These are phyloP conservation scores for Penicillium sp. DNA, from an alignment of 2,329 filamentous ascomycete species.

Conservation along the genomic window DNA sequence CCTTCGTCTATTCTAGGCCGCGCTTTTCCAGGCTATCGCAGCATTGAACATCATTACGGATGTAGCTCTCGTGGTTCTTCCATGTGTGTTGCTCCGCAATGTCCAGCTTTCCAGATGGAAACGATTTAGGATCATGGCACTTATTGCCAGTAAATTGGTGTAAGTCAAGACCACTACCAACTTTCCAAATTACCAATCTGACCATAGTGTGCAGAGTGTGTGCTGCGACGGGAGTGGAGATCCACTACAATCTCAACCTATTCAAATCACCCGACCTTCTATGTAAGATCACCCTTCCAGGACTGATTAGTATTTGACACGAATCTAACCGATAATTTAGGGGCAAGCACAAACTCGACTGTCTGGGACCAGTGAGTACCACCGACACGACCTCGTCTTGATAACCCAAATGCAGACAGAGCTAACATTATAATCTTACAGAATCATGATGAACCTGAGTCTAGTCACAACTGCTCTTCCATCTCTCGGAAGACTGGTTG, in stretches of 20 bases:
- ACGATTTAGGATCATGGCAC: conserved; percentile 15
- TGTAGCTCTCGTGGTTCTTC: conserved; percentile 15
- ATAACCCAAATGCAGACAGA: neutral
- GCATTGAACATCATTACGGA: conserved; percentile 18
- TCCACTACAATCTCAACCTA: conserved; percentile 9
- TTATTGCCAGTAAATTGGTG: conserved; percentile 18
- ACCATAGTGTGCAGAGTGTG: neutral
- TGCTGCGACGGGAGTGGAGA: conserved; percentile 5
- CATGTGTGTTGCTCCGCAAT: conserved; percentile 16
- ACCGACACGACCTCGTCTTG: neutral
- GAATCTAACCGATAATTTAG: neutral
- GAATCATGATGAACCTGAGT: conserved; percentile 18
- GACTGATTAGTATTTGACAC: neutral
- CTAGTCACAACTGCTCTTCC: conserved; percentile 17
- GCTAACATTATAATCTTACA: neutral
- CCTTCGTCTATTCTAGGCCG: conserved; percentile 1
- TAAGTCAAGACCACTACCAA: conserved; percentile 1
- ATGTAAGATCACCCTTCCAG: conserved; percentile 1
- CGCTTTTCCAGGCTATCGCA: conserved; percentile 15
- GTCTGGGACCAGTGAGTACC: conserved; percentile 19
- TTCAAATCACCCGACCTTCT: conserved; percentile 8
- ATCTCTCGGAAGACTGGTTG: conserved; percentile 16
- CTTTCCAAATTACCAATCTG: neutral
- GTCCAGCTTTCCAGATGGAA: conserved; percentile 20
- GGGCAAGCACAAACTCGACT: conserved; percentile 13